These are phyloP conservation scores for Paramarasmius palmivorus DNA, from an alignment of 1,284 basidiomycete species.

Conservation along the genomic window DNA sequence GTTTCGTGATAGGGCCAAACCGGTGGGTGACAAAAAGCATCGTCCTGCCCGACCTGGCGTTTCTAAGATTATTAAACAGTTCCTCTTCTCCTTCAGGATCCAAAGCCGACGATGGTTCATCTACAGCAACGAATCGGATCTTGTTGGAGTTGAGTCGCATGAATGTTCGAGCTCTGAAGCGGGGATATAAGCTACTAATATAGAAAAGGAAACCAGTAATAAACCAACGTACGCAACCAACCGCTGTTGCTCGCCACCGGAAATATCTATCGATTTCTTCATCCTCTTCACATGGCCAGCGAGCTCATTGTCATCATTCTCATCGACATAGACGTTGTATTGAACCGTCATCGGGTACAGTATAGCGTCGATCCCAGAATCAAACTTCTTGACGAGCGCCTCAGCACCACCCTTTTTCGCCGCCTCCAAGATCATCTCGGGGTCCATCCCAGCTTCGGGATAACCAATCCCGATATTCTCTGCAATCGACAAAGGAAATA, in stretches of 20 bases:
- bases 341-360: constrained; percentile 31
- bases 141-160: neutral
- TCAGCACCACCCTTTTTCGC: constrained; percentile 38
- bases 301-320: constrained; percentile 33
- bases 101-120: constrained; percentile 36
- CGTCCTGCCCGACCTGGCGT: constrained; percentile 56
- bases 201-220: too few relatives aligned
- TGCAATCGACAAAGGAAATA: constrained; percentile 43
- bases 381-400: constrained; percentile 30
- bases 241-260: constrained; percentile 41
- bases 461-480: constrained; percentile 50
- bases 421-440: constrained; percentile 32
- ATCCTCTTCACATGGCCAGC: constrained; percentile 32
- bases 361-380: constrained; percentile 28
- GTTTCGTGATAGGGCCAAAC: constrained; percentile 64
- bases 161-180: neutral
- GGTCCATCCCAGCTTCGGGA: constrained; percentile 27
- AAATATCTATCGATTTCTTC: constrained; percentile 35
- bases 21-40: constrained; percentile 72
- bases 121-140: neutral
- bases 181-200: too few relatives aligned
- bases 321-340: constrained; percentile 29
- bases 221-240: constrained; percentile 36
- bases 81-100: constrained; percentile 50
- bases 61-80: constrained; percentile 53